phyloP scores from a whole-genome alignment of 2,329 filamentous ascomycete genomes.

The Aspergillus awamori region DNA sequence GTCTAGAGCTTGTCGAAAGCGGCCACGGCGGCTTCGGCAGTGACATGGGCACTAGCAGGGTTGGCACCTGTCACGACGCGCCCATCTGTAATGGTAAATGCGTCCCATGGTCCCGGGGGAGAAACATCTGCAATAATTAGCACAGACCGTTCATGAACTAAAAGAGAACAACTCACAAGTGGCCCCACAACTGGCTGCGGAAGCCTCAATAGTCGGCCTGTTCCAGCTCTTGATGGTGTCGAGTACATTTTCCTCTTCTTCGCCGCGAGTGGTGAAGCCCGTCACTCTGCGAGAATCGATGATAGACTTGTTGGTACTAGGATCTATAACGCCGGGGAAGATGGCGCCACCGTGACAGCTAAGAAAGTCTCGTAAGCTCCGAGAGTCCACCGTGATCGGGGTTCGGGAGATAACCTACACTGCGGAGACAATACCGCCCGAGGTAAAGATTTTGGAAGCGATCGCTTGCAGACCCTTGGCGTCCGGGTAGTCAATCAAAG shows the following conservation, averaged over 20 bases:
- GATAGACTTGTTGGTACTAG: constrained; percentile 31
- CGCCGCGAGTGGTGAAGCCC: constrained; percentile 43
- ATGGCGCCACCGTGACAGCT: neutral
- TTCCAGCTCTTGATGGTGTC: constrained; percentile 39
- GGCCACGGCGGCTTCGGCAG: constrained; percentile 19
- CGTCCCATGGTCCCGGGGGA: neutral
- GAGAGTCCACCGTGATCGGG: neutral
- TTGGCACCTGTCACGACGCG: neutral
- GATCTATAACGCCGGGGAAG: neutral
- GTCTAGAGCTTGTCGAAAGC: constrained; percentile 24
- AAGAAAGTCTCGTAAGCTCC: neutral
- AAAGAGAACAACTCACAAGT: neutral
- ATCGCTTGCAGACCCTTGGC: neutral
- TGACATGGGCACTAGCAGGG: neutral
- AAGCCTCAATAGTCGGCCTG: constrained; percentile 35
- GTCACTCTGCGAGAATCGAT: constrained; percentile 41
- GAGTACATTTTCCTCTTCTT: constrained; percentile 39
- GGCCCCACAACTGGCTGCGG: constrained; percentile 25
- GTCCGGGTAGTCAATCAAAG: neutral
- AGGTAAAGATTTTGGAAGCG: neutral
- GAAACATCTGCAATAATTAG: neutral
- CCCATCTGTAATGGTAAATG: neutral
- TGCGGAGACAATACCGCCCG: neutral
- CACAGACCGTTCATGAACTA: neutral
- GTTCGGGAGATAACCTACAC: neutral